Base-by-base conservation (phyloP, 176 grass and related monocot genomes). In the Chrysopogon serrulatus region DNA sequence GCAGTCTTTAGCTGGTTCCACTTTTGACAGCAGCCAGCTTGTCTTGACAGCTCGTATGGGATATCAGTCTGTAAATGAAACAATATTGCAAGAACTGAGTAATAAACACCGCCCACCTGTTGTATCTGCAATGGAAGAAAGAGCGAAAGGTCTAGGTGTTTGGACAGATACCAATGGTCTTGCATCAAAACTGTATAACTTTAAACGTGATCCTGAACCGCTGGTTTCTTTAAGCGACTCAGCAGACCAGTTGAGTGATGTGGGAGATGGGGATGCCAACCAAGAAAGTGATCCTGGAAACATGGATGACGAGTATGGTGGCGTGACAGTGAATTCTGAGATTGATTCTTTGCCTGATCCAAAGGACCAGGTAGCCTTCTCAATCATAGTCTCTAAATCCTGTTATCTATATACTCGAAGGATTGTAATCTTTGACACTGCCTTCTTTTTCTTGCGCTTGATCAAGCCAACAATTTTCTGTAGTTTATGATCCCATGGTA, bases 1-100 rank as follows among this genome's bases (percentile, higher is more conserved):
- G 57, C 93, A 99, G 69, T 96, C 97, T 80, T 87, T 99, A 82
- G 86, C 97, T 77, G 97, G 97, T 79, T 99, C 97, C 15, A 96
- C 93, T 83, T 99, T 99, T 78, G 97, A 99, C 76, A 94, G 93
- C 73, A 99, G 97, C 60, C 97, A 96, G 80, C 97, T 99, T 83
- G 93, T 99, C 60, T 85, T 99, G 79, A 99, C 97, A 61, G 97
- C 97, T 74, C 91, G 91, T 71, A 92, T 96, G 91, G 97, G 97
- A 78, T 96, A 94, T 92, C 97, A 99, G 57, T 56, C 73, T 45
- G 86, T 99, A 72, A 89, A 86, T 85, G 97, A 99, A 82, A 39
- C 82, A 73, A 84, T 71, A 73, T 83, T 99, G 78, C 91, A 94
- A 73, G 88, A 99, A n/a, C 61, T 99, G 35, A 93, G 97, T 67